Conservation (phyloP, 2,329 filamentous ascomycete genomes). For the Hymenoscyphus albidus region DNA sequence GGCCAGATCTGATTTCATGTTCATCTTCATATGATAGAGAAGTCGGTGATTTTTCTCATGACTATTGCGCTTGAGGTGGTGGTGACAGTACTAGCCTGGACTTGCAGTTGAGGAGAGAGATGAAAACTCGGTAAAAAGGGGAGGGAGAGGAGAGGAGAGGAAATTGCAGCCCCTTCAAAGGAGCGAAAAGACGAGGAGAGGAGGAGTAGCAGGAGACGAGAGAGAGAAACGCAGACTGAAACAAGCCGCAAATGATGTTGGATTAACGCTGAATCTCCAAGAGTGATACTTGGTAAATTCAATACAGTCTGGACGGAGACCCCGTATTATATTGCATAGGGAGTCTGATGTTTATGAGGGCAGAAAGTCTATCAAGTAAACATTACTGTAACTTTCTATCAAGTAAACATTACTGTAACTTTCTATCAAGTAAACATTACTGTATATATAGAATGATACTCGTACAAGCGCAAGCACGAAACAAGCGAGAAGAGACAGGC, state of each 20-base stretch:
- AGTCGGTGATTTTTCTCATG: neutral
- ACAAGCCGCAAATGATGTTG: neutral
- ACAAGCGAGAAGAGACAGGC: too few species aligned
- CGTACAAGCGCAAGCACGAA: too few species aligned
- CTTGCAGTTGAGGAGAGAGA: neutral
- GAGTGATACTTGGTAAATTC: neutral
- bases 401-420: neutral
- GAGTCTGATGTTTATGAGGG: neutral
- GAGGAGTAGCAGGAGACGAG: neutral
- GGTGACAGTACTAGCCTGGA: neutral
- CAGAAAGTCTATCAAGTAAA: neutral
- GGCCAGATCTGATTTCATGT: neutral
- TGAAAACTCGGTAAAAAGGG: neutral
- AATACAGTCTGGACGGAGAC: neutral
- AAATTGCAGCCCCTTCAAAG: neutral
- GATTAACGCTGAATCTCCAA: neutral
- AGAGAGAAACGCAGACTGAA: neutral
- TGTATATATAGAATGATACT: too few species aligned
- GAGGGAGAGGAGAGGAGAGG: neutral
- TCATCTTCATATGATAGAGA: neutral
- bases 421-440: too few species aligned
- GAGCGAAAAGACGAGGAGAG: constrained; percentile 1
- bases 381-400: neutral
- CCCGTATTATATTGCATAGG: constrained; percentile 1
- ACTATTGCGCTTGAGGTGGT: neutral